Base-by-base conservation (phyloP, 2,329 filamentous ascomycete genomes). In the Fusarium gaditjirri region DNA sequence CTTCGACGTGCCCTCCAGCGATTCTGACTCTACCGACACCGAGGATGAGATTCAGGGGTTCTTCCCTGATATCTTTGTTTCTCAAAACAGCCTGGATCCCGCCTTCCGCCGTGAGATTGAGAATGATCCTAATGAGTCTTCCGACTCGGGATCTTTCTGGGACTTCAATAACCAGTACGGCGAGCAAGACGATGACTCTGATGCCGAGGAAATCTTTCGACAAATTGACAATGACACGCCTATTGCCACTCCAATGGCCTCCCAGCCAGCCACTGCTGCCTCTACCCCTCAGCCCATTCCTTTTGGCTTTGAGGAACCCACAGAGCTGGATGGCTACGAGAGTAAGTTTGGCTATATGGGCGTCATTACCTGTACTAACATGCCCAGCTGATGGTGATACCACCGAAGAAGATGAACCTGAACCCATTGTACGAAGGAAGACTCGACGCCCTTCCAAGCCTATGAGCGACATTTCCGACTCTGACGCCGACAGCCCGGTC, bases 31-130 rank as follows among this genome's bases (percentile, higher is more conserved):
- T 6, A 90, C 89, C 58, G 90, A 91, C 55, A 88, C 86, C 8
- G 89, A 91, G 42, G 87, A 90, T 65, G 87, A 90, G 70, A 82
- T 86, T 49, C 87, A 89, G 66, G 88, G 90, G 70, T 88, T 94
- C 71, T 94, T 94, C 69, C 92, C 93, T 3, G 90, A 94, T 78
- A 90, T 95, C 65, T 95, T 95, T 80, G 86, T 95, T 62, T 90
- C 92, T 54, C 92, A 94, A 80, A 92, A 90, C 77, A 87, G 89
- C 21, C 85, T 95, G 9, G 92, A 94, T 75, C 91, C 92, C 10
- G 86, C 87, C 56, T 90, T 95, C 77, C 91, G 92, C 71, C 88
- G 89, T 44, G 90, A 93, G 82, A 92, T 95, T 71, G 92, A 94
- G 78, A 86, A 88, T 70, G 90, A 93, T 71, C 83, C 84, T n/a